A percentile compares a stretch with the other conserved stretches of the same genome.
Evolutionary conservation across 1,284 basidiomycete genomes (phyloP).

Genomic region (Puccinia triticina): DNA sequence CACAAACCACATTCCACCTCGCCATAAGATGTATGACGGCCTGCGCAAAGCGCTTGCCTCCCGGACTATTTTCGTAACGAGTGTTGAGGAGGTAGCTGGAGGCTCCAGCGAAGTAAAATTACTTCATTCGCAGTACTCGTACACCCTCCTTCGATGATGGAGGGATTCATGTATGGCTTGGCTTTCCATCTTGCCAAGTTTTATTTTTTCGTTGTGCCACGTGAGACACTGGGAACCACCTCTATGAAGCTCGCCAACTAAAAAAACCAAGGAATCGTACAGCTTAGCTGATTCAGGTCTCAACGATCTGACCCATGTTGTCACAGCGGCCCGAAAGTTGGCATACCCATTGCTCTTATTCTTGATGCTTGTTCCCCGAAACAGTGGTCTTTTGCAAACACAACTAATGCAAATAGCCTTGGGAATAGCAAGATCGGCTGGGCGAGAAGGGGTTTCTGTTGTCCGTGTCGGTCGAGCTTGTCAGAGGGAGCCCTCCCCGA

Average conservation of each 20-base stretch:
- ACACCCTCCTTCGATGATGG: conserved; percentile 20
- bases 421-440: neutral
- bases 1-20: neutral
- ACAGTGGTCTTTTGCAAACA: neutral
- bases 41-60: neutral
- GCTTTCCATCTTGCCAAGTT: conserved; percentile 7
- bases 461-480: neutral
- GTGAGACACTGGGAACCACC: neutral
- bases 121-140: neutral
- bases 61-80: neutral
- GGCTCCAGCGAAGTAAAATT: neutral
- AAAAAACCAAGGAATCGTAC: neutral
- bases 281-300: conserved; percentile 1
- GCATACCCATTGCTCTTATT: neutral
- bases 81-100: conserved; percentile 3
- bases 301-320: neutral
- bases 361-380: neutral
- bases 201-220: neutral
- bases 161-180: neutral
- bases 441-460: neutral
- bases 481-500: neutral
- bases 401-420: neutral
- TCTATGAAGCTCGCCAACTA: neutral
- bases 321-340: neutral
- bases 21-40: conserved; percentile 20